These are phyloP conservation scores for Hypoxylon sp. DNA, from an alignment of 2,329 filamentous ascomycete genomes.

Conservation along the genomic window DNA sequence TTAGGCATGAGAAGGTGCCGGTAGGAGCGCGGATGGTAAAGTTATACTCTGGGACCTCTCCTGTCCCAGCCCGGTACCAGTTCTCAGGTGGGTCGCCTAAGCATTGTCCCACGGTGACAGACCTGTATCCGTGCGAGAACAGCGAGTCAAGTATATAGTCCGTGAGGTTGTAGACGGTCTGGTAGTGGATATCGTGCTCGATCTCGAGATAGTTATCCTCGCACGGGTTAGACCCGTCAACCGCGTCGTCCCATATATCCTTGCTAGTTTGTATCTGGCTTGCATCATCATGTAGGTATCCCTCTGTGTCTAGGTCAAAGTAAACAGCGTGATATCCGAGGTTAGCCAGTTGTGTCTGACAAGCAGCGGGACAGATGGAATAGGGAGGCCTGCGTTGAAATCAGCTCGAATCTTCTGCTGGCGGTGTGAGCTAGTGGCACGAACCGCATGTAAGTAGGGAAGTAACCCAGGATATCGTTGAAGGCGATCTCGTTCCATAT, in stretches of 20 bases:
- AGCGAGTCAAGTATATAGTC: conserved; percentile 59
- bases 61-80: conserved; percentile 63
- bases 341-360: conserved; percentile 46
- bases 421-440: neutral
- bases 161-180: conserved; percentile 61
- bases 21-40: conserved; percentile 47
- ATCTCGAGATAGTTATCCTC: conserved; percentile 51
- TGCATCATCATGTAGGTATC: conserved; percentile 51
- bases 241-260: conserved; percentile 54
- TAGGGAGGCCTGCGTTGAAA: conserved; percentile 48
- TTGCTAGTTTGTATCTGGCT: conserved; percentile 53
- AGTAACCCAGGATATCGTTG: conserved; percentile 53
- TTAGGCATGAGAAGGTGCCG: conserved; percentile 48
- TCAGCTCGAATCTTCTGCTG: conserved; percentile 22
- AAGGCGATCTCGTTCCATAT: conserved; percentile 53
- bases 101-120: conserved; percentile 68
- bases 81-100: conserved; percentile 62
- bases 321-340: conserved; percentile 52
- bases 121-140: conserved; percentile 56
- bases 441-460: conserved; percentile 53
- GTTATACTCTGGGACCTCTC: conserved; percentile 46
- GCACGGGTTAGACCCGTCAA: conserved; percentile 49
- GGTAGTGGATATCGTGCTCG: conserved; percentile 63
- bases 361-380: conserved; percentile 50
- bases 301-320: conserved; percentile 53